A percentile compares a stretch with the other conserved stretches of the same genome.
phyloP scores from a whole-genome alignment of 2,329 filamentous ascomycete species.

The Gaeumannomyces tritici region DNA sequence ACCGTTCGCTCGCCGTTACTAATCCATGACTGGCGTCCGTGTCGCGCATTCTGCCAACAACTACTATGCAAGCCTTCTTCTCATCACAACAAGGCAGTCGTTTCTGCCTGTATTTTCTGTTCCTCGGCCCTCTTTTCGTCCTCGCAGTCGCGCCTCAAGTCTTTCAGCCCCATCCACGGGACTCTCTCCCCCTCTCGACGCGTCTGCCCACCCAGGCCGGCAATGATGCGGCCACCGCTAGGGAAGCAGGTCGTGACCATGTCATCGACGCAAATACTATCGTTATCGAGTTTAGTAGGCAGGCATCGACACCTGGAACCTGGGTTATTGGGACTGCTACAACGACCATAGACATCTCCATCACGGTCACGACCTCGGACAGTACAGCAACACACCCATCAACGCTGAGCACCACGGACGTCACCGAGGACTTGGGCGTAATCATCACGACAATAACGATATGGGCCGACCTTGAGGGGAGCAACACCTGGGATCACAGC shows the following conservation, averaged over 20 bases:
- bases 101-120: background rate
- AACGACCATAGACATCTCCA: background rate
- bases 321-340: background rate
- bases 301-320: no score
- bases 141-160: background rate
- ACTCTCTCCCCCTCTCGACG: background rate
- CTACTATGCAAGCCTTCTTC: background rate
- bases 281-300: no score
- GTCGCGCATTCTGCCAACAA: background rate
- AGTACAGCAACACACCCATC: background rate
- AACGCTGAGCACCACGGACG: background rate
- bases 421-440: background rate
- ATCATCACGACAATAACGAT: background rate
- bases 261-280: no score
- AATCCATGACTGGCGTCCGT: background rate
- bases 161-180: background rate
- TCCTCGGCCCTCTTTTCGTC: background rate
- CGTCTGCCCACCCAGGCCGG: no score
- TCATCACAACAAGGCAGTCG: background rate
- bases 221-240: no score
- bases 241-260: no score
- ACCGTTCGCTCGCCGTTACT: background rate
- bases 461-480: background rate
- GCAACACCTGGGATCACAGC: background rate
- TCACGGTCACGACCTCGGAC: background rate